These are phyloP conservation scores for Metarhizium robertsii DNA, from an alignment of 2,329 filamentous ascomycete genomes.

Conservation along the genomic window DNA sequence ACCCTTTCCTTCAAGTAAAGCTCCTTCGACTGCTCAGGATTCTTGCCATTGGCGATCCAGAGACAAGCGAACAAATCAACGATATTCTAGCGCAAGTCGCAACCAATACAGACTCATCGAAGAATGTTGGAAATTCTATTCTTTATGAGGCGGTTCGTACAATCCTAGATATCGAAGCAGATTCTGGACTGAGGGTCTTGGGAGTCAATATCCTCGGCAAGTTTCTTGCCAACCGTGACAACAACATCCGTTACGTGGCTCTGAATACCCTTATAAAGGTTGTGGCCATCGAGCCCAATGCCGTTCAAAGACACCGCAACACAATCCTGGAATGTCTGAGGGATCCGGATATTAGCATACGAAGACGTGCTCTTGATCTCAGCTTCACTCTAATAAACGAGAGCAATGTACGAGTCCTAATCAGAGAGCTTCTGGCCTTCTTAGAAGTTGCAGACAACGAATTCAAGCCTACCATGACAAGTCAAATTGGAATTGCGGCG, in stretches of 20 bases:
- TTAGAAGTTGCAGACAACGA: slow-evolving; percentile 95
- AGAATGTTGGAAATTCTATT: slow-evolving; percentile 98
- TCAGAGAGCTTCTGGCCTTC: slow-evolving; percentile 88
- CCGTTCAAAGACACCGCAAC: slow-evolving; percentile 92
- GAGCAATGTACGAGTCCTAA: slow-evolving; percentile 85
- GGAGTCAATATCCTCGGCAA: slow-evolving; percentile 98
- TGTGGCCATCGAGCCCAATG: slow-evolving; percentile 94
- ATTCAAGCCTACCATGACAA: slow-evolving; percentile 98
- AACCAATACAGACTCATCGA: slow-evolving; percentile 94
- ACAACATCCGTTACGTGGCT: slow-evolving; percentile 97
- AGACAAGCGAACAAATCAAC: slow-evolving; percentile 95
- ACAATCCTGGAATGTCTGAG: slow-evolving; percentile 93
- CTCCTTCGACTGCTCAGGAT: slow-evolving; percentile 80
- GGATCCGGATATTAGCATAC: slow-evolving; percentile 96
- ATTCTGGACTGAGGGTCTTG: slow-evolving; percentile 85
- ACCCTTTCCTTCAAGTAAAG: slow-evolving; percentile 96
- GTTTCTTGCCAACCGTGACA: slow-evolving; percentile 96
- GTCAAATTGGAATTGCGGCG: slow-evolving; percentile 92
- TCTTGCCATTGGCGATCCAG: slow-evolving; percentile 73
- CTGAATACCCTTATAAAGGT: slow-evolving; percentile 97
- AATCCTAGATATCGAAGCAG: slow-evolving; percentile 95
- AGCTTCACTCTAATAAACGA: slow-evolving; percentile 99
- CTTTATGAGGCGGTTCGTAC: slow-evolving; percentile 95
- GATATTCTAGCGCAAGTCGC: slow-evolving; percentile 96
- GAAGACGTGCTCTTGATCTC: slow-evolving; percentile 87